Evolutionary conservation across 1,284 basidiomycete species (phyloP).

Genomic region (Vanrija pseudolonga): DNA sequence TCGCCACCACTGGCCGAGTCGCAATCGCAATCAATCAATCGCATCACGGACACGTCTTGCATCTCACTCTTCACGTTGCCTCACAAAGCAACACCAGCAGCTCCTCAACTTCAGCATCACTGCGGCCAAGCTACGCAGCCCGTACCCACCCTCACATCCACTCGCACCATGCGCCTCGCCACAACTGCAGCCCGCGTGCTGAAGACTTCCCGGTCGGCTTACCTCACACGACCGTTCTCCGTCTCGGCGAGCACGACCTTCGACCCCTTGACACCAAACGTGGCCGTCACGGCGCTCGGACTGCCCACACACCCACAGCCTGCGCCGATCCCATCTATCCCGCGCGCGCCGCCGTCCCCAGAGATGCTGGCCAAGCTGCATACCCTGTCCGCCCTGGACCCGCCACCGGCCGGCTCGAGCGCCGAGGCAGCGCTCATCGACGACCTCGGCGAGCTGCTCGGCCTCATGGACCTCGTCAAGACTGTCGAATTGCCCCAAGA

Average conservation of each 20-base stretch:
- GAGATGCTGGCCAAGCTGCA: slow-evolving; percentile 11
- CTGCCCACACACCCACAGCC: slow-evolving; percentile 10
- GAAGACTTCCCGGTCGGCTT: not conserved
- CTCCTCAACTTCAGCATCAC: too few species aligned
- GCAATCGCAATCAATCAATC: not conserved
- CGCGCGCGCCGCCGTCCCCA: slow-evolving; percentile 1
- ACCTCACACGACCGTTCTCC: too few species aligned
- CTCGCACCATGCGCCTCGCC: too few species aligned
- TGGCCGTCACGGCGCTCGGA: slow-evolving; percentile 5
- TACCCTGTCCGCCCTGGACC: slow-evolving; percentile 15
- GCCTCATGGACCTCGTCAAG: slow-evolving; percentile 22
- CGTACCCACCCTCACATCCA: too few species aligned
- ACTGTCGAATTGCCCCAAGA: slow-evolving; percentile 9
- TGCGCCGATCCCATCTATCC: slow-evolving; percentile 6
- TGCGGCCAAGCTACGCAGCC: too few species aligned
- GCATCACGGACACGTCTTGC: not conserved
- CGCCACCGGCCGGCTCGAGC: slow-evolving; percentile 6
- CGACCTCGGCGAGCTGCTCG: slow-evolving; percentile 18
- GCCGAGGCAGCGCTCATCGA: slow-evolving; percentile 11
- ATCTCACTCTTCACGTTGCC: not conserved
- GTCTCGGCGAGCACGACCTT: not conserved
- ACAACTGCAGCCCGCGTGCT: not conserved
- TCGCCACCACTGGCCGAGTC: too few species aligned
- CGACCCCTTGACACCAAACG: slow-evolving; percentile 3
- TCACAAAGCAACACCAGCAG: too few species aligned